A percentile compares a stretch with the other conserved stretches of the same genome.
These are phyloP conservation scores for Tagetes patula DNA, from an alignment of 129 eudicot species.

Conservation along the genomic window DNA sequence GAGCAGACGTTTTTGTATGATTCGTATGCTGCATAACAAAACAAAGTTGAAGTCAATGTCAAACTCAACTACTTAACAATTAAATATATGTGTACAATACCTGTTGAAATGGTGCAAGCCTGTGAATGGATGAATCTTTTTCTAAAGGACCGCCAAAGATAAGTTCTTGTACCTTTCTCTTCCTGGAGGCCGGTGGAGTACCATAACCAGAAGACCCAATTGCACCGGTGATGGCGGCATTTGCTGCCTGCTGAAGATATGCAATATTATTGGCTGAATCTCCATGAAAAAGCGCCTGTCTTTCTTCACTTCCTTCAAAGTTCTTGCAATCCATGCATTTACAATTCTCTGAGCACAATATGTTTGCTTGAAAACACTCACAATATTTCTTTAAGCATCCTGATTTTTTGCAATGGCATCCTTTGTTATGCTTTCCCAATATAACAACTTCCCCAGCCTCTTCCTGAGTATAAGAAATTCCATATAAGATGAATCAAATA, in stretches of 20 bases:
- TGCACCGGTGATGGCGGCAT: slow-evolving; percentile 97
- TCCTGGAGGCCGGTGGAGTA: slow-evolving; percentile 67
- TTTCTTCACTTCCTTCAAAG: slow-evolving; percentile 92
- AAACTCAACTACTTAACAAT: slow-evolving; percentile 12
- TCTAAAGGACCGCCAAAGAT: slow-evolving; percentile 60
- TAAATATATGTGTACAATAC: slow-evolving; percentile 19
- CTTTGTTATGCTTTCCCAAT: slow-evolving; percentile 82
- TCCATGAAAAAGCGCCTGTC: slow-evolving; percentile 86
- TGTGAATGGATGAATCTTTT: slow-evolving; percentile 51
- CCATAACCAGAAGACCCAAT: slow-evolving; percentile 88
- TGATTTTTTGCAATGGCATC: slow-evolving; percentile 96
- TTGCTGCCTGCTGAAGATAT: slow-evolving; percentile 83
- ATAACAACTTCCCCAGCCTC: slow-evolving; percentile 67
- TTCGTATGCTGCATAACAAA: slow-evolving; percentile 41
- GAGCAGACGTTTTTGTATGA: slow-evolving; percentile 49
- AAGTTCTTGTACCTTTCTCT: slow-evolving; percentile 65
- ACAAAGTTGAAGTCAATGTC: slow-evolving; percentile 11
- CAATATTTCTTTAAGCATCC: slow-evolving; percentile 95
- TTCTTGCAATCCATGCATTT: slow-evolving; percentile 95
- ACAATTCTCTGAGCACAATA: slow-evolving; percentile 90
- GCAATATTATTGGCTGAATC: slow-evolving; percentile 68
- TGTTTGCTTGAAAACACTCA: slow-evolving; percentile 93
- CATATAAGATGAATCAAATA: slow-evolving; percentile 6
- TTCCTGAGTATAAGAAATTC: slow-evolving; percentile 46
- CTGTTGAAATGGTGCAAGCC: slow-evolving; percentile 68